These are phyloP conservation scores for Miscanthus sacchariflorus DNA, from an alignment of 202 grass and related monocot species.

Conservation along the genomic window DNA sequence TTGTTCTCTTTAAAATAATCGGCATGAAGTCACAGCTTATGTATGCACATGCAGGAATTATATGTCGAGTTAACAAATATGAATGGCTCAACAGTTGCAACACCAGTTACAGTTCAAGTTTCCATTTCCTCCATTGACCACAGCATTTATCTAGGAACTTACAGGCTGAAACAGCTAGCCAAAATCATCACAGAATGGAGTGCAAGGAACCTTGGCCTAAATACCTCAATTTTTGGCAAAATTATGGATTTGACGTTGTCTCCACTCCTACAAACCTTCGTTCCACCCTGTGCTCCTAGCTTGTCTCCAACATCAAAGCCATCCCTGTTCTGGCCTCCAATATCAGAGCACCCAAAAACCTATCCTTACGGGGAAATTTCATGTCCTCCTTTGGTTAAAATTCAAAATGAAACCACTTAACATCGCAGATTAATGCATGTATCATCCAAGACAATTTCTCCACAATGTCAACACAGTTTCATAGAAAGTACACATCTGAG, in stretches of 20 bases:
- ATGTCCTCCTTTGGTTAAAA: constrained; percentile 37
- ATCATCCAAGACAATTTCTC: constrained; percentile 18
- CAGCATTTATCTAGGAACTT: constrained; percentile 24
- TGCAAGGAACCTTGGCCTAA: constrained; percentile 66
- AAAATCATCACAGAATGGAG: constrained; percentile 48
- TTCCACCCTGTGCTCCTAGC: constrained; percentile 45
- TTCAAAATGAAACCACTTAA: constrained; percentile 30
- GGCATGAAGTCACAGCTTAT: constrained; percentile 26
- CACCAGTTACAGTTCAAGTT: constrained; percentile 60
- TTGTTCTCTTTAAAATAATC: constrained; percentile 30
- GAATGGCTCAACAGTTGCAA: constrained; percentile 69
- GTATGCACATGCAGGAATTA: constrained; percentile 50
- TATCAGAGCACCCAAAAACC: constrained; percentile 23
- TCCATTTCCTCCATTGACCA: constrained; percentile 47
- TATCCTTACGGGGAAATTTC: constrained; percentile 8
- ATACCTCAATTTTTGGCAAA: constrained; percentile 56
- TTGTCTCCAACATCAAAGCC: constrained; percentile 32
- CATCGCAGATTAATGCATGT: constrained; percentile 30
- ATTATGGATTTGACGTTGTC: constrained; percentile 59
- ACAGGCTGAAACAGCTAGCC: constrained; percentile 61
- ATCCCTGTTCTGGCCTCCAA: constrained; percentile 32
- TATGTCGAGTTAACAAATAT: constrained; percentile 58
- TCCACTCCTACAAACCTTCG: constrained; percentile 32
- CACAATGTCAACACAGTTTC: neutral
- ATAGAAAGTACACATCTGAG: neutral